Conservation (phyloP, 208 protist species). For the Trichomonas tenax region DNA sequence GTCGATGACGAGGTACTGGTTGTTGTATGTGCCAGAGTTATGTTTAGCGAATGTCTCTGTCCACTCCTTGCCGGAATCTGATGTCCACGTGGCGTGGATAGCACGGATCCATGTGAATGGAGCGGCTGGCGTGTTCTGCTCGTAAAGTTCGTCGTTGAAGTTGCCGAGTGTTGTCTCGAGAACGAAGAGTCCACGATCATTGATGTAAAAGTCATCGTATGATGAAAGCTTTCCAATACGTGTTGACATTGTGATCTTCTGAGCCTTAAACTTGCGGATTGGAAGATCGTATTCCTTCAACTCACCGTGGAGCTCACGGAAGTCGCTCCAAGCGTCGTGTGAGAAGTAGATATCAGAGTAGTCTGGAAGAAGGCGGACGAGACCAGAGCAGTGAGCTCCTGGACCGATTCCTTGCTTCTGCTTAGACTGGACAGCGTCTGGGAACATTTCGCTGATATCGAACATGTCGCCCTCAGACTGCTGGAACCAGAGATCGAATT, state of each 20-base stretch:
- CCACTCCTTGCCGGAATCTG: conserved; percentile 13
- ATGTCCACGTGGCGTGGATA: background rate
- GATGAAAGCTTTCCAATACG: conserved; percentile 45
- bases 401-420: background rate
- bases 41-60: background rate
- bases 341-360: background rate
- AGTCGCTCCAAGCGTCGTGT: background rate
- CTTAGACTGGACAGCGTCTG: background rate
- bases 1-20: conserved; percentile 16
- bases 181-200: conserved; percentile 46
- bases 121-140: background rate
- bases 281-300: background rate
- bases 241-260: background rate
- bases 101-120: conserved; percentile 14
- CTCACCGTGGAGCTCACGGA: background rate
- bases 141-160: conserved; percentile 44
- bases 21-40: conserved; percentile 22
- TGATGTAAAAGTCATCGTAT: conserved; percentile 68
- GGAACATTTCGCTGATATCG: background rate
- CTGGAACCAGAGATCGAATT: background rate
- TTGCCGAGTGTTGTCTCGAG: conserved; percentile 54
- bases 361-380: background rate
- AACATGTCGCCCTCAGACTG: conserved; percentile 14
- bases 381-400: background rate
- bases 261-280: background rate